These are phyloP conservation scores for Ophiostoma tasmaniense DNA, from an alignment of 2,329 filamentous ascomycete species.

Conservation along the genomic window DNA sequence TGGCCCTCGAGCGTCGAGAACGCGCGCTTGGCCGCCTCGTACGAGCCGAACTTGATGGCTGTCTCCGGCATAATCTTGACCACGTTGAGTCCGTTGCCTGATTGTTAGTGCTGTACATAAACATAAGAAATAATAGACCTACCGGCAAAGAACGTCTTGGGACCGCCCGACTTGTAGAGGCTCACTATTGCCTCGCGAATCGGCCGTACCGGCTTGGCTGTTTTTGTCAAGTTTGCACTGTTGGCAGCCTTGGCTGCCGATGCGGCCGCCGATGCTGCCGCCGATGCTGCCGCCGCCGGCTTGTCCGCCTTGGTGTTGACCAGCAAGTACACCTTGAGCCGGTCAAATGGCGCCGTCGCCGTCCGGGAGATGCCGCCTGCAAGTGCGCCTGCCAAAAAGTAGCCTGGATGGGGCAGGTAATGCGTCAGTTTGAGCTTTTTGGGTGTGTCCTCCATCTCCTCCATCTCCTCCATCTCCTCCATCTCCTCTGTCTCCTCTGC, in stretches of 20 bases:
- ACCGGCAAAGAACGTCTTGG: conserved; percentile 91
- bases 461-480: neutral
- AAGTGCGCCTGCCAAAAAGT: conserved; percentile 91
- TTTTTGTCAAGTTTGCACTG: neutral
- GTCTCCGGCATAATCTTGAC: conserved; percentile 98
- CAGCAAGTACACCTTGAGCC: conserved; percentile 93
- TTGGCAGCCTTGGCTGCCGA: conserved; percentile 37
- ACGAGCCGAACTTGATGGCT: conserved; percentile 95
- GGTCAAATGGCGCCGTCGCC: conserved; percentile 89
- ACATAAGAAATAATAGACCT: conserved; percentile 26
- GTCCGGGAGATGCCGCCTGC: conserved; percentile 93
- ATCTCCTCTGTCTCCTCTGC: neutral
- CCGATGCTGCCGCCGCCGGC: neutral
- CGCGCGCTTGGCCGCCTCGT: conserved; percentile 85
- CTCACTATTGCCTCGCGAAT: conserved; percentile 66
- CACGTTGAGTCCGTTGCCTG: conserved; percentile 93
- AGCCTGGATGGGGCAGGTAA: conserved; percentile 82
- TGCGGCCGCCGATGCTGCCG: conserved; percentile 41
- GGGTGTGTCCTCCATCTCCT: neutral
- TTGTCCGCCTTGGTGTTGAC: conserved; percentile 62
- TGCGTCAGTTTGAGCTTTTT: conserved; percentile 42
- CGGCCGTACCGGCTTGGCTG: conserved; percentile 52
- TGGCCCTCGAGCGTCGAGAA: conserved; percentile 85
- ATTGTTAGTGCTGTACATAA: neutral
- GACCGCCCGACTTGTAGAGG: conserved; percentile 76